phyloP scores from a whole-genome alignment of 2,329 filamentous ascomycete genomes.

The Waltergamsia citrina region DNA sequence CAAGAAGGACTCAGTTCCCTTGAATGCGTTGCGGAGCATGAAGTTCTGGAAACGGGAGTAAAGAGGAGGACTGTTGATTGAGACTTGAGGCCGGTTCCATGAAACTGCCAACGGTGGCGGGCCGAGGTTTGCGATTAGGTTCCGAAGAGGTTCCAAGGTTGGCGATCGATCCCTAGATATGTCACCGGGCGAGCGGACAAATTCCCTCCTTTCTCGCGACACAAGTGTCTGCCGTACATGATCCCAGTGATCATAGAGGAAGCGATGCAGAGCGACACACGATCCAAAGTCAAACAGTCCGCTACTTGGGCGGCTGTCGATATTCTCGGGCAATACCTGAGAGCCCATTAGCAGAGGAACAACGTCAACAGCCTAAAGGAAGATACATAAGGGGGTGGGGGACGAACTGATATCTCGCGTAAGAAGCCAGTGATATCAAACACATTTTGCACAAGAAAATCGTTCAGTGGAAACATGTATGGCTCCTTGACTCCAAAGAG shows the following conservation, averaged over 20 bases:
- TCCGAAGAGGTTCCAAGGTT: slow-evolving; percentile 49
- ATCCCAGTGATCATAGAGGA: slow-evolving; percentile 65
- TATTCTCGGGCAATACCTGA: slow-evolving; percentile 36
- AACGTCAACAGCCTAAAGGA: too few species aligned
- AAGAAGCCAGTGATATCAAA: slow-evolving; percentile 58
- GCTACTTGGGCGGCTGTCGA: slow-evolving; percentile 27
- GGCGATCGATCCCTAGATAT: slow-evolving; percentile 41
- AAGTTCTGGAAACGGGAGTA: slow-evolving; percentile 65
- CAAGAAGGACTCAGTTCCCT: slow-evolving; percentile 53
- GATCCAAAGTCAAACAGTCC: slow-evolving; percentile 61
- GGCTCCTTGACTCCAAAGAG: slow-evolving; percentile 63
- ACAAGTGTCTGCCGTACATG: slow-evolving; percentile 56
- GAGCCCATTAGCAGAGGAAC: slow-evolving; percentile 1
- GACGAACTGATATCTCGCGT: slow-evolving; percentile 54
- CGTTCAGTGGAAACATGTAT: slow-evolving; percentile 63
- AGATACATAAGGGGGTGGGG: too few species aligned
- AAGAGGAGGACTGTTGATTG: slow-evolving; percentile 49
- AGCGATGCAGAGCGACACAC: slow-evolving; percentile 59
- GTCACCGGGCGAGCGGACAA: slow-evolving; percentile 45
- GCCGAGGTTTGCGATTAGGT: slow-evolving; percentile 56
- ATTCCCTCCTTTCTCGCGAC: slow-evolving; percentile 47
- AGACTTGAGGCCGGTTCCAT: slow-evolving; percentile 60
- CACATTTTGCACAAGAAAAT: slow-evolving; percentile 60
- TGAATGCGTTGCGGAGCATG: slow-evolving; percentile 61
- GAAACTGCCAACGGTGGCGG: slow-evolving; percentile 59